Evolutionary conservation across 805 yeast genomes (phyloP), one percentile per base, ranked within the genome.

Genomic region (Candida hungchunana): DNA sequence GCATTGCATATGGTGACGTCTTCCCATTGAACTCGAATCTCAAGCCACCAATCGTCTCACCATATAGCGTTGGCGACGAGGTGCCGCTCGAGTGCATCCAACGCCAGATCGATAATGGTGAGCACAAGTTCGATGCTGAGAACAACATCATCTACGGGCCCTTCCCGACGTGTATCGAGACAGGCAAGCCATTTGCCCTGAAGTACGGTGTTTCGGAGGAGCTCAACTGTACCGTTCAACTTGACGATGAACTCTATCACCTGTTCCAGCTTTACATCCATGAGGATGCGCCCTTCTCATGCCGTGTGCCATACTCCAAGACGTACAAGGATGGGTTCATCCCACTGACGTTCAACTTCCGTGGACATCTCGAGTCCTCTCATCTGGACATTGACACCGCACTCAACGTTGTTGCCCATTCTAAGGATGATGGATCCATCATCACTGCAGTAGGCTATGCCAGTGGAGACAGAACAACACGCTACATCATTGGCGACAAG

Each of bases 201-300:
- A 56, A 59, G 14, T 83, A 73, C 51, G 77, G 76, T 2, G 56
- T 58, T 3, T 55, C 57, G 18, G 75, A 70, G 43, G 72, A 71
- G 37, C 37, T 72, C 34, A 70, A 71, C 45, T 83, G 93, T 53
- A 75, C 89, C 3, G 61, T 83, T 18, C 59, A 60, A 6, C 67
- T 83, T 32, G 66, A 72, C 11, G 90, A 83, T 55, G 81, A 78
- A 46, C 50, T 76, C 26, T 83, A 72, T 53, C 93, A 83, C 51
- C 55, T 82, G 40, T 79, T 83, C 56, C 90, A 83, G 60, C 63
- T 82, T 31, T 82, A 82, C 53, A 63, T 83, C 28, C 93, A 83
- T 56, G 82, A 82, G 53, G 93, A 83, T 54, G 77, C 73, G 7
- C 93, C 93, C 19, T 75, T 78, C 52, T 71, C 82, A 31, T 83